Conservation (phyloP, 495 filamentous ascomycete genomes). For the Barbatosphaeria neglecta region DNA sequence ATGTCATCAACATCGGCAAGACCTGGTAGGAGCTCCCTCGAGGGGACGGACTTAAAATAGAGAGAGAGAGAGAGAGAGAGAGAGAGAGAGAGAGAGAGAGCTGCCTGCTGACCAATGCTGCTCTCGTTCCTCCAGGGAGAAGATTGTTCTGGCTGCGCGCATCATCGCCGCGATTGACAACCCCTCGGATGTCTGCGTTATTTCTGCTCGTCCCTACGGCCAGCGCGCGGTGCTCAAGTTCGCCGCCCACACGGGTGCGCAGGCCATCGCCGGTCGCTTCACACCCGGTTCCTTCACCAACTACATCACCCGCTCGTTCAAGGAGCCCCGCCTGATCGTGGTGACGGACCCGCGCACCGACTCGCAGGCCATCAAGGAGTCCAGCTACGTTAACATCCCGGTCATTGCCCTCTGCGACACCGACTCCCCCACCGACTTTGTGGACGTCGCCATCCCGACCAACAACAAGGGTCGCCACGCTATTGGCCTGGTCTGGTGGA, state of each 20-base stretch:
- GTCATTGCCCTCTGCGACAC: slow-evolving; percentile 98
- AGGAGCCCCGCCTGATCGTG: slow-evolving; percentile 98
- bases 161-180: slow-evolving; percentile 99
- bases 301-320: slow-evolving; percentile 99
- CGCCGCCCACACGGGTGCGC: slow-evolving; percentile 91
- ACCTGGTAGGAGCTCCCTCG: slow-evolving; percentile 71
- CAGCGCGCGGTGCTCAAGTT: slow-evolving; percentile 99
- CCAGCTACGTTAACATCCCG: slow-evolving; percentile 98
- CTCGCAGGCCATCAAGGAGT: slow-evolving; percentile 99
- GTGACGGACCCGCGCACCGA: slow-evolving; percentile 99
- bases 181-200: slow-evolving; percentile 96
- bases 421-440: slow-evolving; percentile 98
- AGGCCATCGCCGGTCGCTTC: slow-evolving; percentile 97
- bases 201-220: slow-evolving; percentile 97
- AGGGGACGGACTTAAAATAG: too few relatives aligned
- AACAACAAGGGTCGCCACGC: slow-evolving; percentile 99
- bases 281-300: slow-evolving; percentile 99
- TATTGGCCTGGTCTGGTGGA: slow-evolving; percentile 98
- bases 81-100: too few relatives aligned
- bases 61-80: too few relatives aligned
- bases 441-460: slow-evolving; percentile 98
- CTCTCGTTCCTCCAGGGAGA: slow-evolving; percentile 80
- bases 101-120: neutral
- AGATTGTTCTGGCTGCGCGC: slow-evolving; percentile 94
- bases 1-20: slow-evolving; percentile 98